Evolutionary conservation across 495 filamentous ascomycete genomes (phyloP).

Genomic region (Trichoderma erinaceum): DNA sequence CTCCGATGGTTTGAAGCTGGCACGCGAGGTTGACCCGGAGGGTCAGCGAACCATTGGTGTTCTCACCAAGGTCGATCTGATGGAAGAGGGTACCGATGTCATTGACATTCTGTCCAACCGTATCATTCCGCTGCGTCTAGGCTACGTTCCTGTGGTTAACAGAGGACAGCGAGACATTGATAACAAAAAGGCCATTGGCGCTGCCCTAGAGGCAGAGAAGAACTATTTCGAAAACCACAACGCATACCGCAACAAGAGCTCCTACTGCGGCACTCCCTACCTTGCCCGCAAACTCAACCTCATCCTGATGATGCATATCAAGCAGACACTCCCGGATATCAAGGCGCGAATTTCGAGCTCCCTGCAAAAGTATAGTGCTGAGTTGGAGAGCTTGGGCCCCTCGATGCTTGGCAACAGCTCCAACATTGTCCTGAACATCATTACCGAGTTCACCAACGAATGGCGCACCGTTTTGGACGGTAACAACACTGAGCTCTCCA

Average conservation of each 20-base stretch:
- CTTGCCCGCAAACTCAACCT: slow-evolving; percentile 94
- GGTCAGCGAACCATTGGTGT: slow-evolving; percentile 98
- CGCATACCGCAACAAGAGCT: slow-evolving; percentile 95
- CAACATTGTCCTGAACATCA: slow-evolving; percentile 96
- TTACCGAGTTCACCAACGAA: slow-evolving; percentile 96
- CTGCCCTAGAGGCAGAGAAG: slow-evolving; percentile 90
- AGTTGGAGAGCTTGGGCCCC: slow-evolving; percentile 79
- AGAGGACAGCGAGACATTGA: slow-evolving; percentile 98
- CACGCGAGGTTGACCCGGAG: slow-evolving; percentile 94
- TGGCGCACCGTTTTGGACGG: slow-evolving; percentile 95
- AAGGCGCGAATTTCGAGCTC: slow-evolving; percentile 90
- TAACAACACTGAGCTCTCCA: slow-evolving; percentile 92
- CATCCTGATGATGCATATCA: slow-evolving; percentile 99
- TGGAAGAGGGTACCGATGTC: slow-evolving; percentile 99
- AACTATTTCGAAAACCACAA: slow-evolving; percentile 98
- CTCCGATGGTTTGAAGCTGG: slow-evolving; percentile 94
- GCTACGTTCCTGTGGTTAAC: slow-evolving; percentile 98
- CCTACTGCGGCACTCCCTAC: slow-evolving; percentile 97
- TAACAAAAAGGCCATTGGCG: slow-evolving; percentile 89
- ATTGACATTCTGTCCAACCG: slow-evolving; percentile 98
- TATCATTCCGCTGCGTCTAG: slow-evolving; percentile 91
- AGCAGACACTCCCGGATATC: slow-evolving; percentile 98
- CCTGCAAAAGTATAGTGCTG: slow-evolving; percentile 82
- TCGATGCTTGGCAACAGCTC: slow-evolving; percentile 94
- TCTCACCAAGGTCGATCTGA: slow-evolving; percentile 97